phyloP scores from a whole-genome alignment of 2,329 filamentous ascomycete genomes.

The Aspergillus sp. region DNA sequence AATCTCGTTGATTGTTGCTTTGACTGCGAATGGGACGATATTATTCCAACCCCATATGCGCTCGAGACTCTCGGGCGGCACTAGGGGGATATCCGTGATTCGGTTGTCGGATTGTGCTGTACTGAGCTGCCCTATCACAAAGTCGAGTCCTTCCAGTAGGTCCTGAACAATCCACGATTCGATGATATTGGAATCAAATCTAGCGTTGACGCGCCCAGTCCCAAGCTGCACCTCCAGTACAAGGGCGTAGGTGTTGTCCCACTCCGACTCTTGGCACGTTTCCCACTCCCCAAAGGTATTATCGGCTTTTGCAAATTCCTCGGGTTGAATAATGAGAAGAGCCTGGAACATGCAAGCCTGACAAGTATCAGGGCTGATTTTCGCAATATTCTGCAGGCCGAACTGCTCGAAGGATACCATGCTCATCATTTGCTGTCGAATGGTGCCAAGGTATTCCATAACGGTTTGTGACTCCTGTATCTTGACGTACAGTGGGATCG shows the following conservation, averaged over 20 bases:
- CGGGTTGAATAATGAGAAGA: slow-evolving; percentile 40
- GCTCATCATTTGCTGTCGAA: slow-evolving; percentile 55
- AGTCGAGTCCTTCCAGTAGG: no score
- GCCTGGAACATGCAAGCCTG: slow-evolving; percentile 44
- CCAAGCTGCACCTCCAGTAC: no score
- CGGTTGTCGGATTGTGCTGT: no score
- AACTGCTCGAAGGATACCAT: slow-evolving; percentile 63
- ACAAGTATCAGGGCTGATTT: slow-evolving; percentile 46
- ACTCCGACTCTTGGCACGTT: background rate
- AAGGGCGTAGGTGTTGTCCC: no score
- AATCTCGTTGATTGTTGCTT: background rate
- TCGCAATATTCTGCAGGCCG: slow-evolving; percentile 49
- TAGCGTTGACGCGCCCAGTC: no score
- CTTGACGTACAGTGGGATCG: slow-evolving; percentile 42
- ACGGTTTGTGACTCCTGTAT: slow-evolving; percentile 35
- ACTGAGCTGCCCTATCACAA: no score
- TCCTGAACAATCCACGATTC: no score
- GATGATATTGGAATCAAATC: no score
- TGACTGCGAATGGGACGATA: background rate
- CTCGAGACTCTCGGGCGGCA: no score
- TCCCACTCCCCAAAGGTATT: background rate
- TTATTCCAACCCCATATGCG: slow-evolving; percentile 12
- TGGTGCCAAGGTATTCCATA: slow-evolving; percentile 52
- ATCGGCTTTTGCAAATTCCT: no score
- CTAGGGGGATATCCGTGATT: no score